Conservation (phyloP, 148 eudicot species). For the Euryodendron excelsum region DNA sequence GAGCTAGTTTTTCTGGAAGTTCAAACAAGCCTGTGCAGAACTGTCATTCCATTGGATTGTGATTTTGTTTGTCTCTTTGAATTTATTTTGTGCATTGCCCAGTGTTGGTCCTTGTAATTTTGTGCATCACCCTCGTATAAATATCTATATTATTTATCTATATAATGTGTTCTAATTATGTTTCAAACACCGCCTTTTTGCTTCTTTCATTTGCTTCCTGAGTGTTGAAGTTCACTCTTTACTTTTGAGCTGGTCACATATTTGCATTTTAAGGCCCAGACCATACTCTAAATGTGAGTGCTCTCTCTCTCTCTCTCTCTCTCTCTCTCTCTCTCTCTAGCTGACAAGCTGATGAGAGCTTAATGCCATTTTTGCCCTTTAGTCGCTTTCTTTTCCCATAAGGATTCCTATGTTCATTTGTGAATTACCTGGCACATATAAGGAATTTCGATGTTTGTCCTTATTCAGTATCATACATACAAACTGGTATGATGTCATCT, state of each 20-base stretch:
- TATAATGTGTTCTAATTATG: background rate
- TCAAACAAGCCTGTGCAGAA: background rate
- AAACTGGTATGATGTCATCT: no score
- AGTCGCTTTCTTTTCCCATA: background rate
- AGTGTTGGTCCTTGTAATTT: background rate
- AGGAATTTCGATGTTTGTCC: background rate
- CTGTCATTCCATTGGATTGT: background rate
- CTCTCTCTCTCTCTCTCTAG: background rate
- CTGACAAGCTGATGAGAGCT: background rate
- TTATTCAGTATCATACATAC: no score
- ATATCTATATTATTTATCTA: background rate
- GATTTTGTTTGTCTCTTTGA: background rate
- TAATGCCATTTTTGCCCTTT: background rate
- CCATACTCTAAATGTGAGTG: background rate
- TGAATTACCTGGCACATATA: background rate
- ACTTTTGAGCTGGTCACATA: background rate
- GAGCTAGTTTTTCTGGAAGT: background rate
- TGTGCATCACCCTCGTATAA: background rate
- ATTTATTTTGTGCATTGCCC: background rate
- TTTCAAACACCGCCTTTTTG: background rate
- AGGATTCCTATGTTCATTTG: background rate
- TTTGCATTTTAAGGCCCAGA: background rate
- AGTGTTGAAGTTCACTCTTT: background rate
- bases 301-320: background rate
- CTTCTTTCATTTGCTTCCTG: background rate